These are phyloP conservation scores for Madurella mycetomatis DNA, from an alignment of 2,329 filamentous ascomycete genomes.

Conservation along the genomic window DNA sequence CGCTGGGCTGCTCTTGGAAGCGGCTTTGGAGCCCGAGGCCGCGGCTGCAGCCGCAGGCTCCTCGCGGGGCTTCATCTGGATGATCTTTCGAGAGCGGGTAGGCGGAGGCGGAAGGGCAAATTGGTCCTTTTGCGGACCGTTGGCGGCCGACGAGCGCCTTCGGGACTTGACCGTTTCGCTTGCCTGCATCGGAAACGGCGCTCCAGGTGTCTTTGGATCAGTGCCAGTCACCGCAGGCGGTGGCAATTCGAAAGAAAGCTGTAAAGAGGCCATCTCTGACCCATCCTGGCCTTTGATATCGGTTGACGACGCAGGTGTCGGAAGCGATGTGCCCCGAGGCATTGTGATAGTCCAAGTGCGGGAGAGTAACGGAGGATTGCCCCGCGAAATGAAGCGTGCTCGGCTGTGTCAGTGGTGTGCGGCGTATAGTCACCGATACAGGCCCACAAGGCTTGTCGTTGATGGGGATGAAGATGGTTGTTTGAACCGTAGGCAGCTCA, in stretches of 20 bases:
- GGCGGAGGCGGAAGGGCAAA: constrained; percentile 89
- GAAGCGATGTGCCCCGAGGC: constrained; percentile 63
- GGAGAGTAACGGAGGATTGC: neutral
- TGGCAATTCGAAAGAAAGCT: constrained; percentile 69
- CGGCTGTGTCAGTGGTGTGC: constrained; percentile 1
- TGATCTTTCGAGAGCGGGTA: constrained; percentile 89
- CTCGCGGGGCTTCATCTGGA: constrained; percentile 81
- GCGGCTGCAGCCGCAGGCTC: constrained; percentile 36
- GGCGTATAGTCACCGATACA: neutral
- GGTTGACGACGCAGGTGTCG: constrained; percentile 74
- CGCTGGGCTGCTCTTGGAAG: constrained; percentile 9
- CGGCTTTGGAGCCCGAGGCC: constrained; percentile 19
- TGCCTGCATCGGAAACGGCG: constrained; percentile 33
- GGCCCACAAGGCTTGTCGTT: neutral
- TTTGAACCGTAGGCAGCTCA: too few species aligned
- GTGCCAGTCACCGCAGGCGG: constrained; percentile 63
- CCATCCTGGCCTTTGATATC: constrained; percentile 73
- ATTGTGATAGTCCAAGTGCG: constrained; percentile 38
- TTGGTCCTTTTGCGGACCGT: constrained; percentile 50
- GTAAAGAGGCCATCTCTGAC: constrained; percentile 55
- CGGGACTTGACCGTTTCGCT: constrained; percentile 51
- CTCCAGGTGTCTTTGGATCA: constrained; percentile 37
- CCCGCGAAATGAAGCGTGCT: constrained; percentile 5
- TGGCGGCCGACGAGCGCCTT: constrained; percentile 46
- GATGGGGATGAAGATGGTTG: neutral